Percentiles rank a stretch among this genome's conserved stretches.
Conservation (phyloP, 768 basidiomycete genomes). For the Lyophyllum shimeji region DNA sequence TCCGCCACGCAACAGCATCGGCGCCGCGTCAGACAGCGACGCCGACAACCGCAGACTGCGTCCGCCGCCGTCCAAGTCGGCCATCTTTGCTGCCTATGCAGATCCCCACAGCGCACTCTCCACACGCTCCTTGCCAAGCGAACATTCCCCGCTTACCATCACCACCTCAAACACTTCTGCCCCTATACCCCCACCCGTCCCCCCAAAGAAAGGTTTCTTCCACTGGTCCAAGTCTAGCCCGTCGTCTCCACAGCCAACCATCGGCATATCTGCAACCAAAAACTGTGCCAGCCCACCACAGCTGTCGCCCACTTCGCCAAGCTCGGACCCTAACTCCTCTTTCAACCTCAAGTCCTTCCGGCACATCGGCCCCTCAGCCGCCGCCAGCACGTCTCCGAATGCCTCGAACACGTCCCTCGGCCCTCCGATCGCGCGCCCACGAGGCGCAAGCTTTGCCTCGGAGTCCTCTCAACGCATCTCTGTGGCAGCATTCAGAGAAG, state of each 20-base stretch:
- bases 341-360: constrained; percentile 79
- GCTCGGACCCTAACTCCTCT: constrained; percentile 32
- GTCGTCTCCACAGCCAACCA: constrained; percentile 17
- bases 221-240: constrained; percentile 40
- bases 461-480: constrained; percentile 75
- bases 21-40: constrained; percentile 45
- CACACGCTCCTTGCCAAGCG: constrained; percentile 61
- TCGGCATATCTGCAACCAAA: constrained; percentile 4
- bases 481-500: constrained; percentile 80
- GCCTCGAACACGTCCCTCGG: constrained; percentile 28
- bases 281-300: not conserved
- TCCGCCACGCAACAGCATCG: constrained; percentile 30
- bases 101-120: constrained; percentile 54
- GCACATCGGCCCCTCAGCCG: constrained; percentile 51
- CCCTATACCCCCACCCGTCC: constrained; percentile 19
- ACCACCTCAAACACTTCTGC: constrained; percentile 3
- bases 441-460: constrained; percentile 58
- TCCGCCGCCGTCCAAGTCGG: constrained; percentile 63
- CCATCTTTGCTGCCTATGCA: constrained; percentile 60
- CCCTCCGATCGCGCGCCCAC: constrained; percentile 50
- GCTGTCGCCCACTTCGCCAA: constrained; percentile 1
- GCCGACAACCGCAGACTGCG: constrained; percentile 38
- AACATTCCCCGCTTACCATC: constrained; percentile 20
- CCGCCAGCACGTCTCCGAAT: constrained; percentile 13
- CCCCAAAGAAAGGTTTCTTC: constrained; percentile 38